Evolutionary conservation across 306 rosid genomes (phyloP).

Genomic region (Fragaria ananassa): DNA sequence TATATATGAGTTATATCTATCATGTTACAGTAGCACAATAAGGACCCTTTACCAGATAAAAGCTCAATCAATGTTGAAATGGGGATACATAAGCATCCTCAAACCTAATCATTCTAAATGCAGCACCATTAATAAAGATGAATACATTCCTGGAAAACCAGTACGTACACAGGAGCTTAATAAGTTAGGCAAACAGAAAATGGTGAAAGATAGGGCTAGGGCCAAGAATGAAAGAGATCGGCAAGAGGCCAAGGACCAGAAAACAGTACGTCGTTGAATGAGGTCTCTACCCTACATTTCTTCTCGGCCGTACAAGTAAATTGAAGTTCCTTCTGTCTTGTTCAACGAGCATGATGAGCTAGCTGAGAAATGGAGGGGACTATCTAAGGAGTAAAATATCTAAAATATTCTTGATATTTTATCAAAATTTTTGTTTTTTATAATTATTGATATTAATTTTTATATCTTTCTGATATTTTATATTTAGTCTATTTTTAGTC

Average conservation of each 20-base stretch:
- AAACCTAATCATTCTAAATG: neutral
- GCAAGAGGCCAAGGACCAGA: neutral
- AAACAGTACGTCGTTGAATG: neutral
- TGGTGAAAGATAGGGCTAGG: too few relatives aligned
- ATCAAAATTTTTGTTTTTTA: too few relatives aligned
- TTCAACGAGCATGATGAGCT: neutral
- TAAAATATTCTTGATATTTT: too few relatives aligned
- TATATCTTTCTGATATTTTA: too few relatives aligned
- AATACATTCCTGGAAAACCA: too few relatives aligned
- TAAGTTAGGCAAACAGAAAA: too few relatives aligned
- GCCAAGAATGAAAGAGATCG: neutral
- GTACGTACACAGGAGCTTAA: too few relatives aligned
- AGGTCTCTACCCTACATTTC: neutral
- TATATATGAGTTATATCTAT: neutral
- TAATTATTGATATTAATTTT: too few relatives aligned
- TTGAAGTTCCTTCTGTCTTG: conserved; percentile 16
- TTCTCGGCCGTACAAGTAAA: neutral
- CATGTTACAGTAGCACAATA: neutral
- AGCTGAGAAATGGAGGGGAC: neutral
- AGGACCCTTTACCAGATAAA: neutral
- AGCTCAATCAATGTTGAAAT: neutral
- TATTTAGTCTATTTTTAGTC: too few relatives aligned
- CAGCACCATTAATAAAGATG: too few relatives aligned
- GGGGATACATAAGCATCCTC: neutral
- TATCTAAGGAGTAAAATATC: neutral